Conservation (phyloP, 176 grass and related monocot species). For the Thalia dealbata region DNA sequence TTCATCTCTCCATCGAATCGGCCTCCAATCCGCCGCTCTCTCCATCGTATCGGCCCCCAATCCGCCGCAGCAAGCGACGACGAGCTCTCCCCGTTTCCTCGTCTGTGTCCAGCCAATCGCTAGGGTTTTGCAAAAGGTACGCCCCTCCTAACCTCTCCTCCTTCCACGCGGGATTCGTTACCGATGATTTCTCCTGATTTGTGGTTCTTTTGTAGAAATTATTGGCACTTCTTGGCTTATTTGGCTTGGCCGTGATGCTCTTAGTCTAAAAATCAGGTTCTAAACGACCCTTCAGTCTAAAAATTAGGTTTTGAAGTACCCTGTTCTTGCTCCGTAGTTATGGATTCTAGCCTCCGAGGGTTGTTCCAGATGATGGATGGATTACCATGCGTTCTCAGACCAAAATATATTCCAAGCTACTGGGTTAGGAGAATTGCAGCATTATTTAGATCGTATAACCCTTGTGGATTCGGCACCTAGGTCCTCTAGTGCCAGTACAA, state of each 20-base stretch:
- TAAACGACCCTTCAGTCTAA: not conserved
- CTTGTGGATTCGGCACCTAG: slow-evolving; percentile 15
- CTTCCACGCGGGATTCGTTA: not conserved
- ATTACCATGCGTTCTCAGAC: slow-evolving; percentile 1
- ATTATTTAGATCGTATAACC: not conserved
- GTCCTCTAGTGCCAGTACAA: not conserved
- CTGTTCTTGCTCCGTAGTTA: not conserved
- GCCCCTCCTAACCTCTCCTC: not conserved
- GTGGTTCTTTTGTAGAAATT: not conserved
- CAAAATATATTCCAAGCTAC: slow-evolving; percentile 6
- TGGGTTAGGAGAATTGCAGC: not conserved
- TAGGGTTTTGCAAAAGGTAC: slow-evolving; percentile 9
- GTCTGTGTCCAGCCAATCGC: not conserved
- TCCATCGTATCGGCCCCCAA: not conserved
- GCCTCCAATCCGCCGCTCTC: too few relatives aligned
- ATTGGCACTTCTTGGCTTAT: not conserved
- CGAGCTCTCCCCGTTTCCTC: not conserved
- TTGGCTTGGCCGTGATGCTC: not conserved
- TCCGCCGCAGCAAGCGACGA: too few relatives aligned
- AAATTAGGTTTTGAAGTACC: not conserved
- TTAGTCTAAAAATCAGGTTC: not conserved
- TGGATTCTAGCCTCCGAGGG: slow-evolving; percentile 16
- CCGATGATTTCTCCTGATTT: not conserved
- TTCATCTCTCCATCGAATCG: too few relatives aligned
- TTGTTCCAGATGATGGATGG: slow-evolving; percentile 10